Conservation (phyloP, 2,329 filamentous ascomycete species). For the Epichloe sylvatica region DNA sequence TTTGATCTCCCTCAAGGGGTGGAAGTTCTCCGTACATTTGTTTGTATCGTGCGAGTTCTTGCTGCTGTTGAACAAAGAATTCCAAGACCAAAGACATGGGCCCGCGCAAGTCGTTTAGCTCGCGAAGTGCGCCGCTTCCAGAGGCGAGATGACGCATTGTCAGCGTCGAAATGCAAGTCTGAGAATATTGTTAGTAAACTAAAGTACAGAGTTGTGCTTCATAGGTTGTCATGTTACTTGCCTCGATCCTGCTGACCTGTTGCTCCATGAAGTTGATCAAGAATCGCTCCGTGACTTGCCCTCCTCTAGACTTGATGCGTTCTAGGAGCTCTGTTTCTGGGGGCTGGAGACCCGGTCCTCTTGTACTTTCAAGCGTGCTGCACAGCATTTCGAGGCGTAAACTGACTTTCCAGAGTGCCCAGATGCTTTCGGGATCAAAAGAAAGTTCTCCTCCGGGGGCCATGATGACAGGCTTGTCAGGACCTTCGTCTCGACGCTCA, state of each 20-base stretch:
- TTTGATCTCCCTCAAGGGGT: constrained; percentile 6
- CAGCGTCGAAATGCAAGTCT: constrained; percentile 74
- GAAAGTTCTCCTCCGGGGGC: constrained; percentile 50
- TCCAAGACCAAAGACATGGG: constrained; percentile 62
- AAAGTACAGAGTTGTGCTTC: neutral
- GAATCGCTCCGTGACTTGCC: constrained; percentile 79
- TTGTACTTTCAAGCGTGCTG: constrained; percentile 64
- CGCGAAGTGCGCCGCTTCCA: constrained; percentile 47
- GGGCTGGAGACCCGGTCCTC: constrained; percentile 49
- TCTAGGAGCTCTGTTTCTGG: constrained; percentile 78
- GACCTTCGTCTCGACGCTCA: constrained; percentile 28
- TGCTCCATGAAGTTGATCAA: constrained; percentile 85
- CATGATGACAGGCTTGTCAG: constrained; percentile 47
- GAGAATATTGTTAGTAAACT: neutral
- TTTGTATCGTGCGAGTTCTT: constrained; percentile 50
- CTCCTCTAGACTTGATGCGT: constrained; percentile 48
- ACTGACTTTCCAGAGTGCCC: constrained; percentile 80
- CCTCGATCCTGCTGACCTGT: constrained; percentile 91
- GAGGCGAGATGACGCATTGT: constrained; percentile 64
- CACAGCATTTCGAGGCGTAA: constrained; percentile 88
- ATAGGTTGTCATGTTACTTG: constrained; percentile 24
- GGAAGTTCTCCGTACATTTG: constrained; percentile 33
- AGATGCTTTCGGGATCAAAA: constrained; percentile 74
- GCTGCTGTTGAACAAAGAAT: constrained; percentile 45
- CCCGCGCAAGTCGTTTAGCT: constrained; percentile 58